Conservation (phyloP, 2,329 filamentous ascomycete species). For the Whalleya microplaca region DNA sequence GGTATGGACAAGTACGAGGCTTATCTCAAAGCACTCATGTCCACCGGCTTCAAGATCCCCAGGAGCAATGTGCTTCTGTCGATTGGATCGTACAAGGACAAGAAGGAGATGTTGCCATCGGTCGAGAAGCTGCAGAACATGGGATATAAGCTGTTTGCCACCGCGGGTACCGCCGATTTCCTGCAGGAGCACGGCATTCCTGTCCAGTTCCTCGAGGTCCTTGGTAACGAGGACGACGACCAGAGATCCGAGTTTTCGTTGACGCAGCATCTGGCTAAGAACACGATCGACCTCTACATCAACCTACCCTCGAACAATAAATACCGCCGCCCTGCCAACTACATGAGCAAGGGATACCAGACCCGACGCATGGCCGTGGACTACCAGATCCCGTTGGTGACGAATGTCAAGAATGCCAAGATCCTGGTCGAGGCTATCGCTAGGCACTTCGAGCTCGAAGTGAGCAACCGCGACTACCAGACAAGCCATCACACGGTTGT, state of each 20-base stretch:
- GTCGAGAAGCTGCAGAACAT: constrained; percentile 87
- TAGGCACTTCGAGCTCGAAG: constrained; percentile 82
- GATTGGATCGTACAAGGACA: constrained; percentile 97
- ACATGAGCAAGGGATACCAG: constrained; percentile 97
- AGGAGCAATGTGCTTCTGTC: constrained; percentile 95
- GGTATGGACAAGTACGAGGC: constrained; percentile 96
- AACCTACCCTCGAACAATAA: constrained; percentile 98
- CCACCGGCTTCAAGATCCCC: constrained; percentile 94
- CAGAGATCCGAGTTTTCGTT: constrained; percentile 96
- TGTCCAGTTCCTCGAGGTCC: constrained; percentile 90
- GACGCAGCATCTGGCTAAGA: constrained; percentile 95
- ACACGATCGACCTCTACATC: constrained; percentile 98
- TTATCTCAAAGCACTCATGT: constrained; percentile 93
- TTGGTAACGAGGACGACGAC: constrained; percentile 76
- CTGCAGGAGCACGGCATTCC: constrained; percentile 89
- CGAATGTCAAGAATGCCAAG: constrained; percentile 99
- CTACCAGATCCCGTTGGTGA: constrained; percentile 94
- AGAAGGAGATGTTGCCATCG: constrained; percentile 94
- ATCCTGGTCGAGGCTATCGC: constrained; percentile 93
- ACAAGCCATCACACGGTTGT: constrained; percentile 80
- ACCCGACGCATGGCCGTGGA: constrained; percentile 98
- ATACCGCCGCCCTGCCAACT: constrained; percentile 94
- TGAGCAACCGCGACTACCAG: constrained; percentile 86
- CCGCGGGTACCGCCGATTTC: constrained; percentile 95
- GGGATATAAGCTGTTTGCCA: constrained; percentile 95